A percentile compares a stretch with the other conserved stretches of the same genome.
phyloP scores from a whole-genome alignment of 306 rosid genomes.

The Quercus ilex region DNA sequence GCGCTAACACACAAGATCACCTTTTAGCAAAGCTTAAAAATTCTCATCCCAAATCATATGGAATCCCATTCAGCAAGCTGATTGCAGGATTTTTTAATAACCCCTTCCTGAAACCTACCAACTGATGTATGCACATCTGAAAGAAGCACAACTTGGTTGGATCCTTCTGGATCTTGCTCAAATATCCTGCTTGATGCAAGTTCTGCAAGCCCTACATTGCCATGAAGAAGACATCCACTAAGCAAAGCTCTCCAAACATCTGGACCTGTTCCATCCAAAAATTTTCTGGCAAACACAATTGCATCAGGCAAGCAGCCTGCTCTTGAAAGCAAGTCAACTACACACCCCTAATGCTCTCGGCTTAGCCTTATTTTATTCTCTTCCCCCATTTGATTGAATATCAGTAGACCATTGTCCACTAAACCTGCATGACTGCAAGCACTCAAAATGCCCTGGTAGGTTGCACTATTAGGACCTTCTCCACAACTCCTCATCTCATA shows the following conservation, averaged over 20 bases:
- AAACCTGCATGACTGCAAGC: constrained; percentile 15
- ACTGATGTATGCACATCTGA: constrained; percentile 17
- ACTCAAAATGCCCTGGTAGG: constrained; percentile 11
- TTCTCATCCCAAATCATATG: neutral
- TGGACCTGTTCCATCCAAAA: neutral
- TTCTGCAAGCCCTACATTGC: constrained; percentile 12
- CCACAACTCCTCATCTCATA: neutral
- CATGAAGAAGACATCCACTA: constrained; percentile 13
- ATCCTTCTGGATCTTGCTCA: neutral
- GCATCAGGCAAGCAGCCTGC: constrained; percentile 13
- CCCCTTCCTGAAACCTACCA: constrained; percentile 16
- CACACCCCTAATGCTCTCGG: constrained; percentile 12
- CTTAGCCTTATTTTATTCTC: neutral
- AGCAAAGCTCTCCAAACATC: constrained; percentile 18
- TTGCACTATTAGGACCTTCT: constrained; percentile 10
- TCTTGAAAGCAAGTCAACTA: constrained; percentile 17
- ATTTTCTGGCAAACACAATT: neutral
- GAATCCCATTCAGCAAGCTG: constrained; percentile 5
- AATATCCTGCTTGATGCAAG: neutral
- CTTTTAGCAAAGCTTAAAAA: neutral
- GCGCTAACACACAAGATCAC: neutral
- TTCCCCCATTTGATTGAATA: constrained; percentile 5
- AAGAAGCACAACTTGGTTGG: constrained; percentile 6
- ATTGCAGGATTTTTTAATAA: constrained; percentile 2
- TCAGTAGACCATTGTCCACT: constrained; percentile 11